Base-by-base conservation (phyloP, 179 eudicot genomes). In the Sideroxylon spinosum region DNA sequence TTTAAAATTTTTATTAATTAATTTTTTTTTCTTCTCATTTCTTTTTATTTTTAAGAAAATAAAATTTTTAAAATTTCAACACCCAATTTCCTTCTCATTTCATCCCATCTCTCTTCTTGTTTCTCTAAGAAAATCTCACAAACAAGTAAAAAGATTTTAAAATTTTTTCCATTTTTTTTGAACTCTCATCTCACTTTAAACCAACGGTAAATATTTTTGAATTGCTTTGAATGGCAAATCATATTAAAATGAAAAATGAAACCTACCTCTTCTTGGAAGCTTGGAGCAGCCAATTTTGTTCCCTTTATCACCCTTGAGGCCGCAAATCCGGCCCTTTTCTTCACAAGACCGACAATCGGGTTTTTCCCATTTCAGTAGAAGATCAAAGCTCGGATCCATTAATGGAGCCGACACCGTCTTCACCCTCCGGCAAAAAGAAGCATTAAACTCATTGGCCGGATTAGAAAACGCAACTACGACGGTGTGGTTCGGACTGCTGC, bases 311-410 rank as follows among this genome's bases (percentile, higher is more conserved):
- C 22, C 20, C 19, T 7, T 19, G 57, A 68, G 70, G 44, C 83
- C 83, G 25, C 79, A 80, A 13, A 1, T 76, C 71, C 77, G 44
- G 0, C 79, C 83, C 1, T 10, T 19, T 1, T 44, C 71, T 29
- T 69, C 66, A 52, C 83, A 80, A 50, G 1, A 0, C 69, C 63
- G 3, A 22, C 82, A 80, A 3, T 2, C 13, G 23, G 82, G 79
- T 0, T 14, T 11, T 4, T 0, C 26, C 82, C 82, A 80, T 3
- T 37, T 76, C 55, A 80, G 75, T 71, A 1, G 8, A 61, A 70
- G 16, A 61, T 76, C 80, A 17, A 23, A 6, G 0, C 17, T n/a
- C 8, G 55, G 28, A 50, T 76, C 59, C 63, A 19, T 7, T 44
- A 32, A 44, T 56, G 83, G 71, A 12, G 37, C 78, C 12, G 53